Evolutionary conservation across 768 basidiomycete genomes (phyloP), one percentile per base, ranked within the genome.

Genomic region (Termitomyces sp.): DNA sequence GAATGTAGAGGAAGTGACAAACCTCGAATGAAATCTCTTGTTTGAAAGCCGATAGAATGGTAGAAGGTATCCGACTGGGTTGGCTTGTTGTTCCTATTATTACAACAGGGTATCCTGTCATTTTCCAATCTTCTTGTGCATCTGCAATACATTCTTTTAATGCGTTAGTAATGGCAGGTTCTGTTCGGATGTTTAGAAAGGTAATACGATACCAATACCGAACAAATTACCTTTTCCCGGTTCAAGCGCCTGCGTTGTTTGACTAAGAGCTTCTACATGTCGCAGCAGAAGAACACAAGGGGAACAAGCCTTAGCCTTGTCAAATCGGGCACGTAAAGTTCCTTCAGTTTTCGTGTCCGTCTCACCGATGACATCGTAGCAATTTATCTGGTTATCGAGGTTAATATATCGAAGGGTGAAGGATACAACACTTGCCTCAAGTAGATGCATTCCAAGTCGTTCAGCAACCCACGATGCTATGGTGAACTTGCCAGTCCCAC

Each of bases 201-300:
- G 24, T 20, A 1, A 46, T 3, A 8, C 24, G n/a, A 50, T 30
- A 22, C 22, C 52, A 30, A 49, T 18, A 30, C 11, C n/a, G 52
- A 8, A 8, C 45, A 46, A 52, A 27, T n/a, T 39, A 88, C 89
- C 89, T 78, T 86, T 86, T 3, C 82, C 85, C 27, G 81, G 76
- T 63, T 89, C 87, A 18, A 79, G 66, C 1, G 76, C 72, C 66
- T 93, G 90, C 0, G 82, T 85, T 6, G 82, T 86, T 66, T 88
- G 81, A 6, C 81, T 79, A 18, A 98, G 73, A 6, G 92, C 96
- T 61, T 97, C 92, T 13, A 91, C 70, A 63, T 94, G 86, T 22
- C 88, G 80, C 39, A 99, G 72, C 1, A 97, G 72, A 20, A 98
- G 73, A 42, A 98, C 75, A 67, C 93, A 97, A 0, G 97, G 97